Evolutionary conservation across 2,329 filamentous ascomycete species (phyloP), one percentile per base, ranked within the genome.

Genomic region (Fusarium setosum): DNA sequence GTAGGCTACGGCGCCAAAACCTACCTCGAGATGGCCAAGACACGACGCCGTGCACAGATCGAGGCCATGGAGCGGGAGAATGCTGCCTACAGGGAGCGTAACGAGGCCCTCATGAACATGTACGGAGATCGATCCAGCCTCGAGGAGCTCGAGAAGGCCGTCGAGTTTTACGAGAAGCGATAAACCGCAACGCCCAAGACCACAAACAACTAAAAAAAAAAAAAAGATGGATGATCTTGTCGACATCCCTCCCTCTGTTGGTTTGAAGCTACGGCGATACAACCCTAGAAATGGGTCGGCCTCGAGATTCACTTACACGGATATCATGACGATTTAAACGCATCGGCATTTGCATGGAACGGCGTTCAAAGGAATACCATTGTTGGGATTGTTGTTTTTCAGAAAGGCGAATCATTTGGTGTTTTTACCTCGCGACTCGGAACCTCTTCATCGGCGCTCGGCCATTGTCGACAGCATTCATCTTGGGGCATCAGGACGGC

Each of bases 121-220:
- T 86, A 85, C 59, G 82, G 83, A 44, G 82, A 83, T 61, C 78
- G 83, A 13, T 80, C 80, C 24, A 84, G 79, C 62, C 75, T 86
- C 5, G 79, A 81, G 23, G 80, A 80, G 63, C 74, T 86, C 29
- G 81, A 86, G 69, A 80, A 77, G 42, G 83, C 83, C 3, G 76
- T 85, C 51, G 73, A 78, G 50, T 78, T 78, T 23, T 86, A 86
- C 68, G 82, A 82, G 67, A 75, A 73, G 61, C 73, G 74, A 63
- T 74, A 67, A 69, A 64, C 57, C 40, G 69, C 52, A 35, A 32
- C 29, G 13, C 32, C 20, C 18, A 32, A 55, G 26, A 37, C 51
- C 21, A 42, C 41, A 53, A 40, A 54, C 41, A 24, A 42, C 35
- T 31, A 13, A n/a, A 58, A 38, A 52, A 37, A 29, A 32, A 44